Evolutionary conservation across 108 stramenopile species (phyloP), one percentile per base, ranked within the genome.

Genomic region (Fistulifera solaris): DNA sequence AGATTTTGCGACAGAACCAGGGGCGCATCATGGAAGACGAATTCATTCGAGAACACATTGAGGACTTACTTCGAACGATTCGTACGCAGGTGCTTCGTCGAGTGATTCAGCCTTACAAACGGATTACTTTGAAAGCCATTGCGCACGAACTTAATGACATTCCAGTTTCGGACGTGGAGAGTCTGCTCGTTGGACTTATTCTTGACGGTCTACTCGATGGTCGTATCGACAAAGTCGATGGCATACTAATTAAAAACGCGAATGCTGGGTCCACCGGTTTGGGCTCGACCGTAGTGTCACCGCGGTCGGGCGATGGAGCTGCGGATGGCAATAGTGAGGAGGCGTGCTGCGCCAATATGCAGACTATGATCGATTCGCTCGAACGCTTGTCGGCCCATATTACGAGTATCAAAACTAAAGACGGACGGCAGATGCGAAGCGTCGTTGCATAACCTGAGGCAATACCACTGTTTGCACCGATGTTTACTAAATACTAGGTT

Each of bases 11-110:
- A 25, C 70, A 78, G 31, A 87, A 89, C 52, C 77, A 83, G 46
- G 83, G 83, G 18, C 67, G 80, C 43, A 63, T 96, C 31, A 96
- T 90, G 87, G 80, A 93, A 21, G 95, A 96, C 73, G 88, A 94
- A 41, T 94, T 96, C 68, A 76, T 94, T 13, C 44, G 44, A 3
- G 85, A 83, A 54, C 81, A 94, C 63, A 73, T 96, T 41, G 85
- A 83, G 49, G 93, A 94, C 48, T 71, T 94, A 41, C 56, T 93
- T 26, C 67, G 87, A 8, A 96, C 93, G 8, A 94, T 96, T 61
- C 84, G 95, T 16, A 94, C 82, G 7, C 88, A 93, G 67, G 95
- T 96, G 10, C 54, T 94, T 23, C 51, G 85, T 27, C 70, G 76
- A 21, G 74, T 82, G 24, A 82, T 96, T 60, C 86, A 76, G 17